Evolutionary conservation across 2,329 filamentous ascomycete genomes (phyloP).

Genomic region (Xylaria hypoxylon): DNA sequence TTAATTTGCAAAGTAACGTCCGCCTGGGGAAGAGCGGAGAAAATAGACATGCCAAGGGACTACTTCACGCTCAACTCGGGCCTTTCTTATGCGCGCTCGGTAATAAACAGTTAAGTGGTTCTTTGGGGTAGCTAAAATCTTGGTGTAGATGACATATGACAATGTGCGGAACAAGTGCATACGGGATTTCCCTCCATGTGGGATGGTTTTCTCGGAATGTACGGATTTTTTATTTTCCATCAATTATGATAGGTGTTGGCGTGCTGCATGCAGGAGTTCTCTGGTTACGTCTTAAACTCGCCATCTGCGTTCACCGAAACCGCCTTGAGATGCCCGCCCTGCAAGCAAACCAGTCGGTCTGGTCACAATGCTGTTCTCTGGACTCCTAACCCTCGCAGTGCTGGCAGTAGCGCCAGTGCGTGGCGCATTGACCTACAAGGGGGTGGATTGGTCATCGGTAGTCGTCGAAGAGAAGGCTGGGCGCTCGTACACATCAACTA

Average conservation of each 20-base stretch:
- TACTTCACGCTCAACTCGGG: background rate
- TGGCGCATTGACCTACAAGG: constrained; percentile 70
- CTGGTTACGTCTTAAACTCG: constrained; percentile 17
- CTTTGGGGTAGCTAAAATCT: constrained; percentile 7
- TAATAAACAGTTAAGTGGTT: constrained; percentile 9
- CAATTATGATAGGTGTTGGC: constrained; percentile 26
- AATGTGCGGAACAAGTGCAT: background rate
- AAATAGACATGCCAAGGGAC: constrained; percentile 21
- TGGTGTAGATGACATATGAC: constrained; percentile 9
- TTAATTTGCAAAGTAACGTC: background rate
- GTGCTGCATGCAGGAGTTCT: background rate
- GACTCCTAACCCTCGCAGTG: constrained; percentile 39
- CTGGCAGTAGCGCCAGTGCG: constrained; percentile 38
- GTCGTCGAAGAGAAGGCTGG: constrained; percentile 71
- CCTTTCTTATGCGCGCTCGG: constrained; percentile 28
- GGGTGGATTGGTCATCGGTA: constrained; percentile 78
- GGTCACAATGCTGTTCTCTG: constrained; percentile 42
- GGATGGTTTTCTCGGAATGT: background rate
- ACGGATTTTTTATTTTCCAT: constrained; percentile 32
- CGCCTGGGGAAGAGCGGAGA: constrained; percentile 27
- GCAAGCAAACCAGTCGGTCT: background rate
- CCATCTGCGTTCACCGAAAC: background rate
- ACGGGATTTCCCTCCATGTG: background rate
- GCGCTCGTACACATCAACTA: constrained; percentile 68
- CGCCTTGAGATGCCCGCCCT: background rate